Conservation (phyloP, 83 land plant genomes). For the Picea engelmannii region DNA sequence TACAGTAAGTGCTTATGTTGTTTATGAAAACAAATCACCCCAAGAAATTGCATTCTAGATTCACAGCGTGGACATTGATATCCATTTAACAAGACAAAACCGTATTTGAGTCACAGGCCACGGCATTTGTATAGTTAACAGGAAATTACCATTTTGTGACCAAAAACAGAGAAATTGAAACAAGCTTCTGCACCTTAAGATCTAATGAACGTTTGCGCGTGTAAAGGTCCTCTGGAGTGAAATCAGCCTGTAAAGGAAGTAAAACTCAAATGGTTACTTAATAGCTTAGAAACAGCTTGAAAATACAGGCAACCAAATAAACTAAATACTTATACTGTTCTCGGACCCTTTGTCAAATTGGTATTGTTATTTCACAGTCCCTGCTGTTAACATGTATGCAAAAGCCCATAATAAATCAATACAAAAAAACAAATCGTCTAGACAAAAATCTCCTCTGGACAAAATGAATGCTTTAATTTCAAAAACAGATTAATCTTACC, state of each 20-base stretch:
- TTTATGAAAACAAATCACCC: not conserved
- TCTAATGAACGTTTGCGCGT: constrained; percentile 56
- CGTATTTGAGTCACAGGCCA: no score
- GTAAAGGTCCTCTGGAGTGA: constrained; percentile 78
- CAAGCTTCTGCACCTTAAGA: constrained; percentile 23
- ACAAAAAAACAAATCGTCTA: not conserved
- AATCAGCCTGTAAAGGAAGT: constrained; percentile 67
- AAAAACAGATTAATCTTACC: constrained; percentile 29
- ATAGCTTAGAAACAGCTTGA: not conserved
- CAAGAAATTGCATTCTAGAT: not conserved
- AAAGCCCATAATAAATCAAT: not conserved
- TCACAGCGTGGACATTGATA: no score
- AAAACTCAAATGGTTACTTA: not conserved
- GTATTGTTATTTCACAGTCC: not conserved
- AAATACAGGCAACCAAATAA: not conserved
- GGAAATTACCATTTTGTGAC: not conserved
- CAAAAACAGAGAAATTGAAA: not conserved
- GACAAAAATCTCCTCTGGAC: not conserved
- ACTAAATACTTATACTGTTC: not conserved
- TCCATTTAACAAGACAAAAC: no score
- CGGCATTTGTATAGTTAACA: not conserved
- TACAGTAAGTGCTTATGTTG: not conserved
- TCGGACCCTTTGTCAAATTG: not conserved
- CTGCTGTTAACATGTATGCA: not conserved
- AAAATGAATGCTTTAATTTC: not conserved